Percentiles rank a stretch among this genome's conserved stretches.
These are phyloP conservation scores for Blastomyces percursus DNA, from an alignment of 2,329 filamentous ascomycete genomes.

Conservation along the genomic window DNA sequence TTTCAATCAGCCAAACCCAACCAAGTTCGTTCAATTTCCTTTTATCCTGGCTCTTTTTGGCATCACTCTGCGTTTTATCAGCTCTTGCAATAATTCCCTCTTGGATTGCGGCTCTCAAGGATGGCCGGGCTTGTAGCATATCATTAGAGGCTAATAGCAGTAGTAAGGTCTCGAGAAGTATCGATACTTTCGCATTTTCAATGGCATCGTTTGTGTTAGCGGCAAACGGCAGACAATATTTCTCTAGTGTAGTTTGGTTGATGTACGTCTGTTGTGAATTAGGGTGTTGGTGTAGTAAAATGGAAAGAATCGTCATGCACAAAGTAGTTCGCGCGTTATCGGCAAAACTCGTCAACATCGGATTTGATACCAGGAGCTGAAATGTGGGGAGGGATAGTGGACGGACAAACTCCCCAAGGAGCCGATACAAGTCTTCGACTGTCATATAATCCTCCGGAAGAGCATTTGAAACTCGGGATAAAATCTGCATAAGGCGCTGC, in stretches of 20 bases:
- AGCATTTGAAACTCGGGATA: conserved; percentile 29
- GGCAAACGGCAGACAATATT: conserved; percentile 55
- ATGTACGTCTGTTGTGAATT: conserved; percentile 34
- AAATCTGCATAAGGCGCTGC: conserved; percentile 35
- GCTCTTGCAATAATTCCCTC: conserved; percentile 43
- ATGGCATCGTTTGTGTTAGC: conserved; percentile 50
- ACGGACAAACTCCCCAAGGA: conserved; percentile 39
- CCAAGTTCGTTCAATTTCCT: conserved; percentile 27
- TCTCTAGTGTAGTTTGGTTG: conserved; percentile 40
- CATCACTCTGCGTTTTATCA: conserved; percentile 35
- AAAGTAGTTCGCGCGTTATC: conserved; percentile 39
- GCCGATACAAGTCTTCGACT: conserved; percentile 32
- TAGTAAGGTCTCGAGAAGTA: conserved; percentile 56
- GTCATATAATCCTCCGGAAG: conserved; percentile 28
- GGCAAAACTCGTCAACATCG: conserved; percentile 33
- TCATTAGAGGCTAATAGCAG: conserved; percentile 39
- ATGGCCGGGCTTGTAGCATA: conserved; percentile 23
- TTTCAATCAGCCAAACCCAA: conserved; percentile 32
- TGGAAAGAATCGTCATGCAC: conserved; percentile 42
- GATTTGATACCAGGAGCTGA: conserved; percentile 35
- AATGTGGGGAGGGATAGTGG: conserved; percentile 37
- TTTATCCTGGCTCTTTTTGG: conserved; percentile 34
- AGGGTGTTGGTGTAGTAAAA: conserved; percentile 37
- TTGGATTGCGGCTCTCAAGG: conserved; percentile 39
- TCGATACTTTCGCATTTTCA: conserved; percentile 62